Evolutionary conservation across 2,329 filamentous ascomycete genomes (phyloP), one percentile per base, ranked within the genome.

Genomic region (Fusarium foetens): DNA sequence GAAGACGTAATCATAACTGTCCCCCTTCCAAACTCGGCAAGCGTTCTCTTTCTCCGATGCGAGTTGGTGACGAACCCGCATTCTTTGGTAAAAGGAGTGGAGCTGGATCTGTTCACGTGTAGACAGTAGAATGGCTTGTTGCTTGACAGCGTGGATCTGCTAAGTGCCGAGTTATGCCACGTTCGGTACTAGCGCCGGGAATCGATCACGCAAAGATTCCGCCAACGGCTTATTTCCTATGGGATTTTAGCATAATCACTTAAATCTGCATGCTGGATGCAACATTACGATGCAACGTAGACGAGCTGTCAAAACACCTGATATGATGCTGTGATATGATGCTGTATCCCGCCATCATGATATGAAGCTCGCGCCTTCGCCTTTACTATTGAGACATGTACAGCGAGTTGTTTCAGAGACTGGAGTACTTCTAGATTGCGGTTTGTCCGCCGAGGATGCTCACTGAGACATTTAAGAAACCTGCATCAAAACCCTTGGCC

Each of bases 381-480:
- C 7, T 31, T 23, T 10, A 39, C 17, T 5, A 7, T 17, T 4
- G 4, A 19, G 4, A 10, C 12, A 38, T 10, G 5, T 10, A 23
- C 2, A 10, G 1, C 19, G 23, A 41, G 9, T 6, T n/a, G 10
- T 35, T 13, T 21, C 13, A 11, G 3, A 14, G 0, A 35, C n/a
- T 14, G 36, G 8, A 33, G 14, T 23, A 38, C 25, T 27, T 64
- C 45, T 25, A 35, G 39, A 62, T 29, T 21, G 13, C 5, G 38
- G 19, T 23, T 31, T 31, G 10, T 8, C 31, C 27, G 33, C 3
- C 8, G 38, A 8, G 12, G 39, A 31, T 41, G 39, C 10, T 58
- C 29, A 19, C 16, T 69, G 49, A 69, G 65, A 68, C 66, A 68
- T 43, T 61, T 51, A 8, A 45, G 7, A 31, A 39, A 36, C 39